phyloP scores from a whole-genome alignment of 257 asterid genomes.

The Ehretia macrophylla region DNA sequence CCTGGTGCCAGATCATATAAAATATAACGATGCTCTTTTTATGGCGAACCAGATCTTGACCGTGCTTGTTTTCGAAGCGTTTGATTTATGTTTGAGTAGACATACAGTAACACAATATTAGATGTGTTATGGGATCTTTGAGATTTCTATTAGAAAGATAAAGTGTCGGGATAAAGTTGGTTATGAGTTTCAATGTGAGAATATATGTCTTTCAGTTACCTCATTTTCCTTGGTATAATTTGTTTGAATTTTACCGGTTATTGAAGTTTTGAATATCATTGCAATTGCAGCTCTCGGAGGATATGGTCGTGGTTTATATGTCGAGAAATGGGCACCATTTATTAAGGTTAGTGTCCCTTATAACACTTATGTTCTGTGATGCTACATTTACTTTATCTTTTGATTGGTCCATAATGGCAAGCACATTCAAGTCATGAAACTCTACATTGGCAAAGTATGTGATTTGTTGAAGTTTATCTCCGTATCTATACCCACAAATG shows the following conservation, averaged over 20 bases:
- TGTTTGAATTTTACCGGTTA: neutral
- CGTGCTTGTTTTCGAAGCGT: neutral
- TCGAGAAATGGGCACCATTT: constrained; percentile 91
- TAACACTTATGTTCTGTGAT: neutral
- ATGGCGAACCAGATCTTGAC: neutral
- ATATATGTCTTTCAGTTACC: neutral
- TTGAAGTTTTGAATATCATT: neutral
- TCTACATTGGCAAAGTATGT: too few relatives aligned
- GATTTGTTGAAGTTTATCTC: too few relatives aligned
- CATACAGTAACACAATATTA: neutral
- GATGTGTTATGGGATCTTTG: neutral
- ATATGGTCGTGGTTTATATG: constrained; percentile 75
- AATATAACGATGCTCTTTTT: neutral
- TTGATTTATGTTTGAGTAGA: neutral
- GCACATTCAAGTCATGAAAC: neutral
- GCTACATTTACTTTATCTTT: neutral
- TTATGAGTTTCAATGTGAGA: neutral
- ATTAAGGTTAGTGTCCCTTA: constrained; percentile 63
- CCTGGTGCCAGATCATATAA: neutral
- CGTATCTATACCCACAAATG: too few relatives aligned
- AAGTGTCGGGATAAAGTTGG: too few relatives aligned
- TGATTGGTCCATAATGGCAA: neutral
- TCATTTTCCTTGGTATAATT: neutral
- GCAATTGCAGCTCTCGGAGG: constrained; percentile 82
- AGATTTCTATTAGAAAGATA: too few relatives aligned